These are phyloP conservation scores for Naumovozyma castellii DNA, from an alignment of 805 yeast genomes.

Conservation along the genomic window DNA sequence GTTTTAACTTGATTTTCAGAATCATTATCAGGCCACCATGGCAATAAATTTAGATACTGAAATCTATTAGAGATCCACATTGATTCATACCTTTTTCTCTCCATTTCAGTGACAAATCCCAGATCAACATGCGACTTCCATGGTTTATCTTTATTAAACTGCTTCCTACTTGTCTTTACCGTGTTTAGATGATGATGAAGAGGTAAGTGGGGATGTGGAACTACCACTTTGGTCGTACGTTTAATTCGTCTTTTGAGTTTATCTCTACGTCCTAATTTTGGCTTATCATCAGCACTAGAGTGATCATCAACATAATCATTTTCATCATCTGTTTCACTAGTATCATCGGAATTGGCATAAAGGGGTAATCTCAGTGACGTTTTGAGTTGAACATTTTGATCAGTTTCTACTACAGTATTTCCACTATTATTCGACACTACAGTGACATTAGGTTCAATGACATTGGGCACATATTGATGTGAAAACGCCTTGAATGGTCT, in stretches of 20 bases:
- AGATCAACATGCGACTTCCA: conserved; percentile 79
- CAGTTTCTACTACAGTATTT: too few relatives aligned
- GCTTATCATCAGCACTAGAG: not conserved
- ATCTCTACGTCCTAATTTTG: too few relatives aligned
- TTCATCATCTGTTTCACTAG: not conserved
- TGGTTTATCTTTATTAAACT: conserved; percentile 81
- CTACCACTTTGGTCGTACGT: not conserved
- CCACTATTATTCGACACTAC: too few relatives aligned
- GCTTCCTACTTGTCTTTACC: too few relatives aligned
- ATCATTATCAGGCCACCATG: conserved; percentile 23
- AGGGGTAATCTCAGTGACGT: too few relatives aligned
- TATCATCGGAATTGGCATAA: too few relatives aligned
- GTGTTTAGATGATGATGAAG: too few relatives aligned
- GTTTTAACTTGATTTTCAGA: not conserved
- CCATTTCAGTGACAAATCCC: conserved; percentile 44
- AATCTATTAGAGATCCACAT: conserved; percentile 89
- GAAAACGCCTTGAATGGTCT: too few relatives aligned
- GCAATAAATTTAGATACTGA: conserved; percentile 36
- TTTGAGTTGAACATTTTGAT: too few relatives aligned
- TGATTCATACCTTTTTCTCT: conserved; percentile 84
- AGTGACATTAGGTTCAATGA: too few relatives aligned
- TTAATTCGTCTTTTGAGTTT: too few relatives aligned
- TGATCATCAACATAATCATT: not conserved
- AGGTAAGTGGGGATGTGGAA: conserved; percentile 1
- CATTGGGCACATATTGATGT: too few relatives aligned